phyloP scores from a whole-genome alignment of 148 eudicot genomes.

The Amaranthus cruentus region DNA sequence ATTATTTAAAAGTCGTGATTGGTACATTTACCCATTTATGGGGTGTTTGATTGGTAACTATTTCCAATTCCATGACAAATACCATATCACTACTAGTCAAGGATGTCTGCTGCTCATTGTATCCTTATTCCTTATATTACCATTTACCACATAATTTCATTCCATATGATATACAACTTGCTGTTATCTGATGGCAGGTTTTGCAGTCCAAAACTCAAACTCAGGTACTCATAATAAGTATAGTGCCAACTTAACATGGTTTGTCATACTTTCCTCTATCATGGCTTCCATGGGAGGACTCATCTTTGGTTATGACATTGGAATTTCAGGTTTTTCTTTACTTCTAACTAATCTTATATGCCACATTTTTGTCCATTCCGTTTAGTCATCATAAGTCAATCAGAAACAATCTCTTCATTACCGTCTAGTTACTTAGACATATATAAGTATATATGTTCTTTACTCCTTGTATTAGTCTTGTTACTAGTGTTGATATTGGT shows the following conservation, averaged over 20 bases:
- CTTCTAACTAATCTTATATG: not conserved
- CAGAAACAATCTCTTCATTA: too few relatives aligned
- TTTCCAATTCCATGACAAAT: too few relatives aligned
- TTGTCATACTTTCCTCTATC: slow-evolving; percentile 26
- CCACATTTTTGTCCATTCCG: too few relatives aligned
- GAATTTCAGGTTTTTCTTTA: slow-evolving; percentile 23
- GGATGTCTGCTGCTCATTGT: slow-evolving; percentile 13
- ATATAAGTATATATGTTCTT: too few relatives aligned
- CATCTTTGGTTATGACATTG: slow-evolving; percentile 32
- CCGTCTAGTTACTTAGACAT: too few relatives aligned
- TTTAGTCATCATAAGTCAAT: too few relatives aligned
- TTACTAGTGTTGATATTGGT: too few relatives aligned
- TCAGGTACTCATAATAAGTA: slow-evolving; percentile 3
- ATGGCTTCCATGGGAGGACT: slow-evolving; percentile 35
- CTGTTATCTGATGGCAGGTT: slow-evolving; percentile 10
- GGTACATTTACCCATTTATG: too few relatives aligned
- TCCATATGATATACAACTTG: not conserved
- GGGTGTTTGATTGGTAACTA: too few relatives aligned
- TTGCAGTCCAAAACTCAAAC: slow-evolving; percentile 12
- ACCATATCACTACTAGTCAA: slow-evolving; percentile 3
- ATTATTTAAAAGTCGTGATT: too few relatives aligned
- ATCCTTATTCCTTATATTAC: not conserved
- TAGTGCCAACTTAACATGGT: slow-evolving; percentile 32
- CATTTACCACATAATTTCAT: not conserved
- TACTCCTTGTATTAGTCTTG: too few relatives aligned